These are phyloP conservation scores for Entomortierella lignicola DNA, from an alignment of 192 early-diverging fungal genomes.

Conservation along the genomic window DNA sequence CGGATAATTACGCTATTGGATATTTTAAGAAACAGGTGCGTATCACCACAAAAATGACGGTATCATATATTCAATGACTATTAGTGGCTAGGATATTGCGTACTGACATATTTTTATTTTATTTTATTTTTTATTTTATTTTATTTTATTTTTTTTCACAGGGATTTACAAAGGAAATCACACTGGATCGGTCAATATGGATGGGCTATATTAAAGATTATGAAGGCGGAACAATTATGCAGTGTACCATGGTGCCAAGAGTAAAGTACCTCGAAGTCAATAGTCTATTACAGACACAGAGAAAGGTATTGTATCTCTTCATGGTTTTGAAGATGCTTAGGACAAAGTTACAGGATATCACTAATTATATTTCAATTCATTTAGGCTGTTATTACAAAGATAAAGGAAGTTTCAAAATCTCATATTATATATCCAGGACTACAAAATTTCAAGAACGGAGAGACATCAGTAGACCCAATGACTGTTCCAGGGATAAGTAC, in stretches of 20 bases:
- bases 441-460: constrained; percentile 71
- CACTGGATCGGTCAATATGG: constrained; percentile 92
- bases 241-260: constrained; percentile 93
- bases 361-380: constrained; percentile 18
- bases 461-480: constrained; percentile 77
- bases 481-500: constrained; percentile 87
- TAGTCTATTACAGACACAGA: constrained; percentile 79
- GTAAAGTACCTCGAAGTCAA: constrained; percentile 85
- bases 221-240: constrained; percentile 98
- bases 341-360: not conserved
- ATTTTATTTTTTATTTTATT: too few relatives aligned
- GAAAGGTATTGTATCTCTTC: constrained; percentile 38
- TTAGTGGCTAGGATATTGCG: too few relatives aligned
- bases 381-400: constrained; percentile 86
- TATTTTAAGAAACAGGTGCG: constrained; percentile 96
- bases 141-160: not conserved
- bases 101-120: too few relatives aligned
- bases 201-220: constrained; percentile 99
- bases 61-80: too few relatives aligned
- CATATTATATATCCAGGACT: constrained; percentile 86
- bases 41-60: not conserved
- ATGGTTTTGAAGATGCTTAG: not conserved
- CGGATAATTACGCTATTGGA: constrained; percentile 98
- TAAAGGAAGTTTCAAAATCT: constrained; percentile 76
- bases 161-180: constrained; percentile 98